Evolutionary conservation across 2,329 filamentous ascomycete genomes (phyloP), one percentile per base, ranked within the genome.

Genomic region (Exophiala oligosperma): DNA sequence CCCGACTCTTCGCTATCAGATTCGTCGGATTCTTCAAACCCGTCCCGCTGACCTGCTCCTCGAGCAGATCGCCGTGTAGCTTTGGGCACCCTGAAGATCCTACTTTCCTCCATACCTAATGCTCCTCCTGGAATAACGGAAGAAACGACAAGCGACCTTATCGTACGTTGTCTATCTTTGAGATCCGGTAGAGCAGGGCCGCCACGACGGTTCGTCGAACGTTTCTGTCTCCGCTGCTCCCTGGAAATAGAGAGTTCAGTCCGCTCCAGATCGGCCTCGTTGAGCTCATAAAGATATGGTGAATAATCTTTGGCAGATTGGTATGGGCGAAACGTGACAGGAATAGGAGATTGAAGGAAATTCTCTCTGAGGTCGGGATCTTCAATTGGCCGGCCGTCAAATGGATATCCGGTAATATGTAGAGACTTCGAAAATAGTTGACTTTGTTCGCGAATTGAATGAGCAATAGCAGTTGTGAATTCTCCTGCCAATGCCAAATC

Each of bases 401-500:
- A 99, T 26, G 92, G 88, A 76, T 99, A 92, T 2, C 92, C 92
- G 53, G 95, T 85, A 68, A 94, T 91, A 75, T 96, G 97, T 60
- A 99, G 78, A 69, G 92, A 95, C 71, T 91, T 89, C 4, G 92
- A 95, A 73, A 97, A 99, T 29, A 97, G 83, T 71, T 99, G 94
- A 41, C 88, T 87, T 75, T 99, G 94, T 74, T 99, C 94, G 62
- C 94, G 89, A 69, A 99, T 99, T 61, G 91, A 96, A 76, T 99
- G 94, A 11, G 94, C 94, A 72, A 99, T 97, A 6, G 94, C 93
- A 0, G 94, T 99, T 2, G 91, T 92, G 69, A 99, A 99, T 73
- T 99, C 94, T 63, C 94, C 94, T 0, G 91, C 91, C 17, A 99
- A 82, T 3, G 92, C 92, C 26, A 99, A 81, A 69, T 99, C 94